These are phyloP conservation scores for Mucor lusitanicus DNA, from an alignment of 371 early-diverging fungal genomes.

Conservation along the genomic window DNA sequence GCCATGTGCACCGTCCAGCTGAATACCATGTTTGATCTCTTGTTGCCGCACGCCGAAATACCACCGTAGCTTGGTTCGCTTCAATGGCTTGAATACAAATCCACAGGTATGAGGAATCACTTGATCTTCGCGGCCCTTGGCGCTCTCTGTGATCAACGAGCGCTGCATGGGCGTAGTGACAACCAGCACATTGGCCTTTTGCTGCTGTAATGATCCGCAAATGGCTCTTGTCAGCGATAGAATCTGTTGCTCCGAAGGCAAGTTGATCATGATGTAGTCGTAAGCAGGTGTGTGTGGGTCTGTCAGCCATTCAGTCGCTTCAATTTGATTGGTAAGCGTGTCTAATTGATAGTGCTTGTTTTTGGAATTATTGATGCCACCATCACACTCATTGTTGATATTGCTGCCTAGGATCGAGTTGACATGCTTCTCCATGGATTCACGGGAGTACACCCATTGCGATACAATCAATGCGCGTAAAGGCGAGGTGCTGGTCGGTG, in stretches of 20 bases:
- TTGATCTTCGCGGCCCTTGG: constrained; percentile 33
- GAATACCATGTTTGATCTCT: background rate
- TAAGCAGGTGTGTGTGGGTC: constrained; percentile 37
- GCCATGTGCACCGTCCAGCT: background rate
- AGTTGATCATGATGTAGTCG: constrained; percentile 56
- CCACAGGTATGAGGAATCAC: constrained; percentile 49
- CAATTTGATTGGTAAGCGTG: constrained; percentile 32
- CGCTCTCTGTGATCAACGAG: constrained; percentile 52
- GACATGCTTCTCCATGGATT: constrained; percentile 44
- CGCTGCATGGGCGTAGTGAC: constrained; percentile 66
- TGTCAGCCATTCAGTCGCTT: constrained; percentile 33
- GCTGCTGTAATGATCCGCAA: constrained; percentile 38
- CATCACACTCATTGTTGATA: background rate
- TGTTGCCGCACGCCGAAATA: constrained; percentile 51
- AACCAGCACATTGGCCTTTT: constrained; percentile 48
- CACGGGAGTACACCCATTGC: constrained; percentile 41
- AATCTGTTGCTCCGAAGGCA: constrained; percentile 52
- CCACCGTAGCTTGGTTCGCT: constrained; percentile 55
- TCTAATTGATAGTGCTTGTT: constrained; percentile 20
- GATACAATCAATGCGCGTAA: constrained; percentile 44
- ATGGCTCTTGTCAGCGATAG: constrained; percentile 45
- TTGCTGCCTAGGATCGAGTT: constrained; percentile 30
- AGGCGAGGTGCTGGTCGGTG: constrained; percentile 32
- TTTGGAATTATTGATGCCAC: background rate
- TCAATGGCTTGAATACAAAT: constrained; percentile 65